phyloP scores from a whole-genome alignment of 2,329 filamentous ascomycete genomes.

The Cladophialophora carrionii region DNA sequence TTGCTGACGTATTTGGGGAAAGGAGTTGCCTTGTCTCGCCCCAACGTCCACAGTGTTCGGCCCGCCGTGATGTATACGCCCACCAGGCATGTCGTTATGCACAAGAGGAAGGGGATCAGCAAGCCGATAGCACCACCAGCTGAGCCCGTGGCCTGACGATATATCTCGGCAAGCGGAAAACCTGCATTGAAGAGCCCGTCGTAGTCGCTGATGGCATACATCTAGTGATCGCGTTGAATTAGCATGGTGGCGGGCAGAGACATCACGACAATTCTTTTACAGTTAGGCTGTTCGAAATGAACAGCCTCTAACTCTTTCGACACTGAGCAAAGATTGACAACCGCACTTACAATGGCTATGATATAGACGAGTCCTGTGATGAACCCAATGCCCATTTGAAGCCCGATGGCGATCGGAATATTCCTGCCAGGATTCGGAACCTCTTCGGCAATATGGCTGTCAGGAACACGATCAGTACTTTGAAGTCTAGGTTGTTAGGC shows the following conservation, averaged over 20 bases:
- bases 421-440: constrained; percentile 65
- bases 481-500: constrained; percentile 58
- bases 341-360: constrained; percentile 47
- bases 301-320: neutral
- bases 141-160: constrained; percentile 61
- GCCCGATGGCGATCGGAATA: constrained; percentile 55
- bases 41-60: constrained; percentile 66
- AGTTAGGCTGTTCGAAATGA: neutral
- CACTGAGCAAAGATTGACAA: neutral
- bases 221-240: constrained; percentile 45
- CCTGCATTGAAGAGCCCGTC: constrained; percentile 46
- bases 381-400: constrained; percentile 55
- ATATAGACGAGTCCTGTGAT: constrained; percentile 54
- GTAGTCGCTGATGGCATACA: constrained; percentile 56
- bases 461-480: neutral
- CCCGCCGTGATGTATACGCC: constrained; percentile 64
- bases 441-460: constrained; percentile 67
- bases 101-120: constrained; percentile 58
- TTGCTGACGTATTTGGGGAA: constrained; percentile 54
- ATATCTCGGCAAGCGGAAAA: constrained; percentile 71
- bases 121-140: constrained; percentile 57
- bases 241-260: neutral
- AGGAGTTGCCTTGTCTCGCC: constrained; percentile 61
- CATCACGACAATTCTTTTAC: neutral
- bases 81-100: constrained; percentile 56